Base-by-base conservation (phyloP, 2,329 filamentous ascomycete species). In the Neofusicoccum ribis region DNA sequence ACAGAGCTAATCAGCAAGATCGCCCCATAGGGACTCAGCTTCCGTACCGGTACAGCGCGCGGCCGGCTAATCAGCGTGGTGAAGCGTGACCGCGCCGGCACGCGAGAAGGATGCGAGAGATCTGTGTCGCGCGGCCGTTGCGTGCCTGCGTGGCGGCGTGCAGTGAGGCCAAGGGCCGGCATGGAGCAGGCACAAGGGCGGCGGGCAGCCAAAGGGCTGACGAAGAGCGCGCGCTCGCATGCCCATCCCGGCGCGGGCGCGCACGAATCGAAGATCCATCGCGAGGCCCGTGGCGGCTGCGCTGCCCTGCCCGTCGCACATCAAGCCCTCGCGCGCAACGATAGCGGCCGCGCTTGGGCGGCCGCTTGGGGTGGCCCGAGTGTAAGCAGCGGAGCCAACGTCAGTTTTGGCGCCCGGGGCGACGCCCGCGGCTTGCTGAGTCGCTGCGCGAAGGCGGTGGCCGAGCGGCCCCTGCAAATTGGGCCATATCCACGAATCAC, bases 181-280 rank as follows among this genome's bases (percentile, higher is more conserved):
- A 43, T 15, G 39, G 37, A 36, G 20, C 36, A 8, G 34, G 27
- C 27, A 31, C 27, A 31, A 39, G 37, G 11, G 9, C 37, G 11
- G 11, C 54, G 56, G 56, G 56, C 56, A 60, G 39, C 27, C 23
- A 60, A 34, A 36, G 41, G 14, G 56, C 56, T 60, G 56, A 60
- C 56, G 56, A 60, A 60, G 43, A 39, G 46, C 46, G 20, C 14
- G 17, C 5, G n/a, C 23, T 23, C 49, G 27, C 27, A 31, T 31
- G 34, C 52, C 20, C 15, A 31, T 50, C 47, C 47, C 47, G 47
- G 47, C 46, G 54, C 36, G 54, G 37, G 39, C 17, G 36, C 49
- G 47, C 60, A 58, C 51, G 63, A 64, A 64, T 64, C 63, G 63
- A 64, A 64, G 63, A 64, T 64, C 63, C 47, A 31, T 44, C 54